Base-by-base conservation (phyloP, 192 early-diverging fungal genomes). In the Coemansia sp. region DNA sequence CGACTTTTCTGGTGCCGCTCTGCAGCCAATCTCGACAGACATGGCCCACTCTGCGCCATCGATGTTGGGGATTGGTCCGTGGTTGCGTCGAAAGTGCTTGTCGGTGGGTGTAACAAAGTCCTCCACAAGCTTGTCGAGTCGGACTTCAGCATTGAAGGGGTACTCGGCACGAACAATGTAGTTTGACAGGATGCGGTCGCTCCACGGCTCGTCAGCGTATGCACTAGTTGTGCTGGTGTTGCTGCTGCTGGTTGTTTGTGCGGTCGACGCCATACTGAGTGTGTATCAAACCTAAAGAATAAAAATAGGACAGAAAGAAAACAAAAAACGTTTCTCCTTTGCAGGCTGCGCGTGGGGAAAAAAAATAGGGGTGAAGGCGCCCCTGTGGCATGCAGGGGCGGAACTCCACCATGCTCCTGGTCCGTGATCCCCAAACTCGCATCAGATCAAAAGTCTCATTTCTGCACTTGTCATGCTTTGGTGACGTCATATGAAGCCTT, bases 101-200 rank as follows among this genome's bases (percentile, higher is more conserved):
- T 84, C 74, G 40, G 85, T 88, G 5, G 91, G 91, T 11, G 94
- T 96, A 36, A 93, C 83, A 65, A 84, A 85, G 43, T 77, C 63
- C 41, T 88, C 80, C 10, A 87, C 72, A 8, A 91, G 80, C 43
- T 68, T 72, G 9, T 83, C 72, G 8, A 84, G 76, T 5, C 83
- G 79, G 5, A 89, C 86, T 57, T 96, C 94, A 19, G 94, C 94
- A 58, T 96, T 97, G 70, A 91, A 94, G 0, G 94, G 94, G 43
- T 75, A 70, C 29, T 84, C 77, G 52, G 85, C 82, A 8, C 86
- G 86, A 2, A 90, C 82, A 3, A 89, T 76, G 42, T 93, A 82
- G 48, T 75, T 76, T 24, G 63, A 53, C 17, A 85, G 82, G 40
- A 84, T 63, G 22, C 90, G 83, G 17, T 69, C 70, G 48, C 53